A percentile compares a stretch with the other conserved stretches of the same genome.
These are phyloP conservation scores for Dactylellina parvicollis DNA, from an alignment of 2,329 filamentous ascomycete genomes.

Conservation along the genomic window DNA sequence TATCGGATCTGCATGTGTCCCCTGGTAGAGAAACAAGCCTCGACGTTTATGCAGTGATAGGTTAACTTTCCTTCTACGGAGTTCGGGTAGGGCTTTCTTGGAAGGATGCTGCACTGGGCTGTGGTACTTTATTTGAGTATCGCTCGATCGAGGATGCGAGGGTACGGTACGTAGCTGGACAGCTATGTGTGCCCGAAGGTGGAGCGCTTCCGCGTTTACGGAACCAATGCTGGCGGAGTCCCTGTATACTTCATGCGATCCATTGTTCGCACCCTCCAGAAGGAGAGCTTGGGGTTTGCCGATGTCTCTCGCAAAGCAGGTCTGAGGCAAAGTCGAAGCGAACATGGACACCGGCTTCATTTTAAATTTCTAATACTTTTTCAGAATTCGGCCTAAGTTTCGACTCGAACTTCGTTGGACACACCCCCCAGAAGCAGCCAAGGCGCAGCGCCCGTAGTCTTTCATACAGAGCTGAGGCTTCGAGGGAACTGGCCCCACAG, in stretches of 20 bases:
- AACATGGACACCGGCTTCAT: slow-evolving; percentile 24
- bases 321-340: slow-evolving; percentile 26
- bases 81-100: slow-evolving; percentile 44
- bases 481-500: slow-evolving; percentile 30
- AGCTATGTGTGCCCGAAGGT: slow-evolving; percentile 24
- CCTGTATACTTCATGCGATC: slow-evolving; percentile 33
- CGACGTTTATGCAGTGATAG: slow-evolving; percentile 32
- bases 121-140: slow-evolving; percentile 17
- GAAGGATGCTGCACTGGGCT: slow-evolving; percentile 24
- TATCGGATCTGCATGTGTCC: slow-evolving; percentile 27
- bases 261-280: slow-evolving; percentile 33
- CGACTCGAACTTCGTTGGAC: slow-evolving; percentile 15
- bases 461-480: slow-evolving; percentile 18
- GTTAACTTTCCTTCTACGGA: slow-evolving; percentile 32
- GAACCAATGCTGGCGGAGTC: slow-evolving; percentile 33
- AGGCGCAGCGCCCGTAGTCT: slow-evolving; percentile 43
- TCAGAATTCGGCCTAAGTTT: slow-evolving; percentile 26
- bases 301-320: slow-evolving; percentile 40
- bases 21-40: slow-evolving; percentile 44
- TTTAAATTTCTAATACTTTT: slow-evolving; percentile 34
- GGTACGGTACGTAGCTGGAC: not conserved
- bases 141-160: slow-evolving; percentile 6
- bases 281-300: slow-evolving; percentile 34
- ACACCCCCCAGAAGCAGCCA: slow-evolving; percentile 24
- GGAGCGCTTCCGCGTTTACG: slow-evolving; percentile 51